A percentile compares a stretch with the other conserved stretches of the same genome.
Conservation (phyloP, 768 basidiomycete genomes). For the Dendrothele bispora region DNA sequence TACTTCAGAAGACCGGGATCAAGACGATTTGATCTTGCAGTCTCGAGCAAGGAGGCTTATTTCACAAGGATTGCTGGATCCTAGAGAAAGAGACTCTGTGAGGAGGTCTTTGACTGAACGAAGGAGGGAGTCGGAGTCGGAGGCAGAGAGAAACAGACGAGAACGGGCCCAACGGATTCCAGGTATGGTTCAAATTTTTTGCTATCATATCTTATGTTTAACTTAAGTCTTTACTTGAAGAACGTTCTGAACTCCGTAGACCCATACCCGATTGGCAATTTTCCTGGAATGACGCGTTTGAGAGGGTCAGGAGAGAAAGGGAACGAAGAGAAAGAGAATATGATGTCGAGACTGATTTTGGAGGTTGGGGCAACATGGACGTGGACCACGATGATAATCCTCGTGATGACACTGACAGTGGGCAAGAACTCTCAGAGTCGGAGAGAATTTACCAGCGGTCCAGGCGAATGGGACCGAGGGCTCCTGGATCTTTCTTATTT, state of each 20-base stretch:
- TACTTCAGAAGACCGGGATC: no score
- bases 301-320: background rate
- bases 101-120: background rate
- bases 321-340: no score
- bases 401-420: background rate
- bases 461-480: background rate
- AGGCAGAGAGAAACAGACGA: no score
- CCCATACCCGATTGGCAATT: slow-evolving; percentile 4
- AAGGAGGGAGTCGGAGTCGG: background rate
- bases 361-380: no score
- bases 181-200: no score
- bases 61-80: background rate
- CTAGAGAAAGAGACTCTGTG: background rate
- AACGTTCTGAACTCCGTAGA: background rate
- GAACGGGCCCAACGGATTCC: no score
- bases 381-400: background rate
- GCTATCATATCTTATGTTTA: no score
- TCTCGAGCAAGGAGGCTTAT: slow-evolving; percentile 1
- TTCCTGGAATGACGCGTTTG: slow-evolving; percentile 7
- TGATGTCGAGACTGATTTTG: no score
- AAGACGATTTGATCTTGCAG: background rate
- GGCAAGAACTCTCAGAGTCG: background rate
- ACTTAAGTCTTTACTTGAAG: no score
- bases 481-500: slow-evolving; percentile 4
- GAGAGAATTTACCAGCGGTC: background rate